Evolutionary conservation across 2,329 filamentous ascomycete species (phyloP).

Genomic region (Diplocarpon mali): DNA sequence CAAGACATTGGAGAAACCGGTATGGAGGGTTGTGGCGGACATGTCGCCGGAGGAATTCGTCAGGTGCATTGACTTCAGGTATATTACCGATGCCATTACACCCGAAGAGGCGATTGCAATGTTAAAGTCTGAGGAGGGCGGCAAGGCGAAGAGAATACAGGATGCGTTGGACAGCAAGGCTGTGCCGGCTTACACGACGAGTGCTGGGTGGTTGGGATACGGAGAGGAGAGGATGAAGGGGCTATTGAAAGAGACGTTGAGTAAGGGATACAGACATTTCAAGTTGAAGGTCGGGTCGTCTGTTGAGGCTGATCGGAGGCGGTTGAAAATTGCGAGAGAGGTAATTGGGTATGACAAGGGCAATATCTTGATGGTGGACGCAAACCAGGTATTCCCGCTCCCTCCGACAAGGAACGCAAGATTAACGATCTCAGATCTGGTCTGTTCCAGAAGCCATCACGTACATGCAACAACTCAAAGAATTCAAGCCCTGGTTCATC

Average conservation of each 20-base stretch:
- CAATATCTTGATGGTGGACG: slow-evolving; percentile 80
- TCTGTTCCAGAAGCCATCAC: slow-evolving; percentile 79
- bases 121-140: slow-evolving; percentile 51
- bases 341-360: slow-evolving; percentile 67
- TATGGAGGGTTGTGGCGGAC: slow-evolving; percentile 82
- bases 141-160: slow-evolving; percentile 59
- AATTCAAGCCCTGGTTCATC: slow-evolving; percentile 89
- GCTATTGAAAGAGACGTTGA: slow-evolving; percentile 62
- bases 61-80: slow-evolving; percentile 82
- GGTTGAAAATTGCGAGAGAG: slow-evolving; percentile 63
- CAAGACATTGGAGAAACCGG: slow-evolving; percentile 73
- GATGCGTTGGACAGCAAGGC: slow-evolving; percentile 65
- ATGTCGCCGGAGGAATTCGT: slow-evolving; percentile 86
- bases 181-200: slow-evolving; percentile 85
- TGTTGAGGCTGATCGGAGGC: slow-evolving; percentile 58
- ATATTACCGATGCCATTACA: slow-evolving; percentile 88
- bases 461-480: slow-evolving; percentile 71
- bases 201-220: slow-evolving; percentile 86
- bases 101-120: slow-evolving; percentile 70
- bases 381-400: slow-evolving; percentile 55
- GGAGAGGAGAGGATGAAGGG: slow-evolving; percentile 75
- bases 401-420: neutral
- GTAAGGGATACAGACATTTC: slow-evolving; percentile 72
- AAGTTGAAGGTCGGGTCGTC: slow-evolving; percentile 80
- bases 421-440: slow-evolving; percentile 46